Evolutionary conservation across 352 stramenopile genomes (phyloP).

Genomic region (Pythium guiyangense): DNA sequence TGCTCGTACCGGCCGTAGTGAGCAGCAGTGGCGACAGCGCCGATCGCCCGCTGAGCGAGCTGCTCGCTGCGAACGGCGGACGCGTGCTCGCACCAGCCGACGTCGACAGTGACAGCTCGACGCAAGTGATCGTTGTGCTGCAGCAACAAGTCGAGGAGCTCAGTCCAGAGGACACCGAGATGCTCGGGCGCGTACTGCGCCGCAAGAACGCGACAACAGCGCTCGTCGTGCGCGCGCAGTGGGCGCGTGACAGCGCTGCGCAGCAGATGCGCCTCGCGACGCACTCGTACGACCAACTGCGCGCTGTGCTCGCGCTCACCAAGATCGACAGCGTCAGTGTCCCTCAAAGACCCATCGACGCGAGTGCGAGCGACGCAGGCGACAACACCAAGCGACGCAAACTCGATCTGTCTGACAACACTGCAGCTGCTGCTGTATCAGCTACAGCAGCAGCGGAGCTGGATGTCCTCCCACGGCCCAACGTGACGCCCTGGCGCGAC

Average conservation of each 20-base stretch:
- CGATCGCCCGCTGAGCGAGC: slow-evolving; percentile 4
- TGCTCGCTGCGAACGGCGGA: slow-evolving; percentile 27
- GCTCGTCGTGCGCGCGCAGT: slow-evolving; percentile 28
- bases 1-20: slow-evolving; percentile 14
- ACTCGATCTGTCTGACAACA: background rate
- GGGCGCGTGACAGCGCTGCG: slow-evolving; percentile 32
- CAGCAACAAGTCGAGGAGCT: slow-evolving; percentile 4
- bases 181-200: slow-evolving; percentile 11
- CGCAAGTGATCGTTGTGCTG: slow-evolving; percentile 21
- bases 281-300: slow-evolving; percentile 11
- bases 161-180: slow-evolving; percentile 5
- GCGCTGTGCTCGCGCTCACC: slow-evolving; percentile 1
- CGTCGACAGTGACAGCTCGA: background rate
- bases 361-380: background rate
- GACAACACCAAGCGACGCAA: slow-evolving; percentile 9
- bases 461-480: slow-evolving; percentile 13
- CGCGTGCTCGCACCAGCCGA: slow-evolving; percentile 14
- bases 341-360: background rate
- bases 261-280: slow-evolving; percentile 30
- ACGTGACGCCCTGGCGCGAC: slow-evolving; percentile 40
- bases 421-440: background rate
- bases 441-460: too few species aligned
- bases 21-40: background rate
- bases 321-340: background rate
- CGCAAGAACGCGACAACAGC: slow-evolving; percentile 1